A percentile compares a stretch with the other conserved stretches of the same genome.
These are phyloP conservation scores for Jaltomata sinuosa DNA, from an alignment of 257 asterid species.

Conservation along the genomic window DNA sequence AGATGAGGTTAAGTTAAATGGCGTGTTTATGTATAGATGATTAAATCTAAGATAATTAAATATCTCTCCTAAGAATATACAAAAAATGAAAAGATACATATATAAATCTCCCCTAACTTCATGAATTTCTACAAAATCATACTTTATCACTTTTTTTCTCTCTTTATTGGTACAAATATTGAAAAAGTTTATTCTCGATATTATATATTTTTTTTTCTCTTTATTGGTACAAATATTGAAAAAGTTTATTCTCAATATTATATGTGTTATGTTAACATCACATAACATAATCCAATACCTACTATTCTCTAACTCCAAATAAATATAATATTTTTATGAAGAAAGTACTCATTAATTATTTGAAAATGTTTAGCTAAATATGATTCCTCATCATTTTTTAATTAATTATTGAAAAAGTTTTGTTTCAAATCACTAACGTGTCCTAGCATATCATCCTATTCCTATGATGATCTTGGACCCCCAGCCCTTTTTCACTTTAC, in stretches of 20 bases:
- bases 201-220: not conserved
- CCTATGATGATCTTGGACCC: constrained; percentile 4
- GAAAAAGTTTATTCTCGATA: too few species aligned
- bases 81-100: not conserved
- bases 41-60: not conserved
- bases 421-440: not conserved
- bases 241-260: not conserved
- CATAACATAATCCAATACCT: not conserved
- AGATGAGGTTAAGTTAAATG: too few species aligned
- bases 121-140: not conserved
- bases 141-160: not conserved
- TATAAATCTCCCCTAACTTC: not conserved
- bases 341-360: not conserved
- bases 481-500: not conserved
- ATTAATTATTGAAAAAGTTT: not conserved
- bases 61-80: not conserved
- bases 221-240: not conserved
- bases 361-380: not conserved
- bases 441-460: not conserved
- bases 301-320: not conserved
- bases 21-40: too few species aligned
- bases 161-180: not conserved
- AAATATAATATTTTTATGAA: not conserved
- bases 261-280: not conserved
- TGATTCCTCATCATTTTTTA: not conserved